Evolutionary conservation across 169 alveolate species (phyloP).

Genomic region (Cyclospora cayetanensis): DNA sequence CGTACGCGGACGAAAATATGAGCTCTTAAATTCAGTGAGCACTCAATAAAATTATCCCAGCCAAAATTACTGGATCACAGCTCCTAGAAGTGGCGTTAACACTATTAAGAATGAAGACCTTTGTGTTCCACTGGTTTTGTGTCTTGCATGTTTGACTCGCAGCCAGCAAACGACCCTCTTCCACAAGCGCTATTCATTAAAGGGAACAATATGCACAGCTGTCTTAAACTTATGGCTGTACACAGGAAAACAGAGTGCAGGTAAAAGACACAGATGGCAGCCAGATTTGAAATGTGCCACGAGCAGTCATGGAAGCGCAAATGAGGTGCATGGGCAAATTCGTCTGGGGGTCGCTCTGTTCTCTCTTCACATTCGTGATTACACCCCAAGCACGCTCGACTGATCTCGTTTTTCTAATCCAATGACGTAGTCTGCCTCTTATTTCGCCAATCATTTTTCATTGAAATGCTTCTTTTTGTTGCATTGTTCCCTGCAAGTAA

Average conservation of each 20-base stretch:
- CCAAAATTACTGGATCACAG: neutral
- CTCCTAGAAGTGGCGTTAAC: no score
- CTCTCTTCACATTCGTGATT: no score
- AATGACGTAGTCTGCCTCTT: neutral
- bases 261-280: neutral
- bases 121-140: no score
- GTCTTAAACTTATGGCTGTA: conserved; percentile 51
- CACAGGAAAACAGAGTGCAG: conserved; percentile 49
- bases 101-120: no score
- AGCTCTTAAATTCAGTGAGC: conserved; percentile 56
- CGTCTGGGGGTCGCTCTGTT: no score
- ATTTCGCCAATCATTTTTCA: no score
- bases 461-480: no score
- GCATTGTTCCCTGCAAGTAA: neutral
- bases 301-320: no score
- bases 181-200: conserved; percentile 62
- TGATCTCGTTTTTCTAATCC: neutral
- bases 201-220: conserved; percentile 64
- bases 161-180: conserved; percentile 48
- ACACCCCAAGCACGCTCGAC: no score
- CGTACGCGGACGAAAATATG: conserved; percentile 47
- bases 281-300: neutral
- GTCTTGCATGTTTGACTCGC: neutral
- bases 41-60: neutral
- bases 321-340: no score